Conservation (phyloP, 192 early-diverging fungal species). For the Coemansia sp. region DNA sequence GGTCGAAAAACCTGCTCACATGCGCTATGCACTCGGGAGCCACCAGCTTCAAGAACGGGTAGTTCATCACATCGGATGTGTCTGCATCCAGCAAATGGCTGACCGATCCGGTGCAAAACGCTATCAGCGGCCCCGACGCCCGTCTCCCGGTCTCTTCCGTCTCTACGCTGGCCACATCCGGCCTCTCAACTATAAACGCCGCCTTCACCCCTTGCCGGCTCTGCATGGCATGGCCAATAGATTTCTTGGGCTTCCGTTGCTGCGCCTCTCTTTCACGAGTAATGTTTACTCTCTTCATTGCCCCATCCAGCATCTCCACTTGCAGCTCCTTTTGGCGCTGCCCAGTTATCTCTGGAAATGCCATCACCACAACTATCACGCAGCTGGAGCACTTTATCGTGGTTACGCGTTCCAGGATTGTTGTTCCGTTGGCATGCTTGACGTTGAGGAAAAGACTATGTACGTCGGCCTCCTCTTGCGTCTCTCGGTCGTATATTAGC, state of each 20-base stretch:
- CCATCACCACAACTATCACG: slow-evolving; percentile 19
- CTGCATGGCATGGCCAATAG: too few relatives aligned
- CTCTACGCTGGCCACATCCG: slow-evolving; percentile 5
- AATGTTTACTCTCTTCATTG: slow-evolving; percentile 22
- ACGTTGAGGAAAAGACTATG: not conserved
- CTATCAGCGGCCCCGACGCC: slow-evolving; percentile 20
- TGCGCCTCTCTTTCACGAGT: slow-evolving; percentile 17
- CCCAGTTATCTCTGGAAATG: slow-evolving; percentile 32
- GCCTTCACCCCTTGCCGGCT: slow-evolving; percentile 38
- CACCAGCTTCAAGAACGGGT: slow-evolving; percentile 35
- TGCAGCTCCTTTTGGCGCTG: slow-evolving; percentile 18
- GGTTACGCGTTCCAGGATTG: slow-evolving; percentile 20
- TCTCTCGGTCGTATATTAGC: too few relatives aligned
- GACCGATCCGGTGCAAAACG: slow-evolving; percentile 37
- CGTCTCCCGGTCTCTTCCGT: slow-evolving; percentile 9
- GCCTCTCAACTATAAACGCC: slow-evolving; percentile 32
- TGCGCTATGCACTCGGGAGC: slow-evolving; percentile 32
- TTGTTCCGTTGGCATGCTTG: not conserved
- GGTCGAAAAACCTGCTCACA: slow-evolving; percentile 25
- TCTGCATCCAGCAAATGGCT: slow-evolving; percentile 31
- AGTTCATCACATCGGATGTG: slow-evolving; percentile 22
- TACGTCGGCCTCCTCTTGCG: slow-evolving; percentile 1
- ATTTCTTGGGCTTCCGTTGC: too few relatives aligned
- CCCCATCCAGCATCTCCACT: slow-evolving; percentile 38
- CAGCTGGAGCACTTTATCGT: slow-evolving; percentile 41